Conservation (phyloP, 495 filamentous ascomycete species). For the Hyaloscypha bicolor region DNA sequence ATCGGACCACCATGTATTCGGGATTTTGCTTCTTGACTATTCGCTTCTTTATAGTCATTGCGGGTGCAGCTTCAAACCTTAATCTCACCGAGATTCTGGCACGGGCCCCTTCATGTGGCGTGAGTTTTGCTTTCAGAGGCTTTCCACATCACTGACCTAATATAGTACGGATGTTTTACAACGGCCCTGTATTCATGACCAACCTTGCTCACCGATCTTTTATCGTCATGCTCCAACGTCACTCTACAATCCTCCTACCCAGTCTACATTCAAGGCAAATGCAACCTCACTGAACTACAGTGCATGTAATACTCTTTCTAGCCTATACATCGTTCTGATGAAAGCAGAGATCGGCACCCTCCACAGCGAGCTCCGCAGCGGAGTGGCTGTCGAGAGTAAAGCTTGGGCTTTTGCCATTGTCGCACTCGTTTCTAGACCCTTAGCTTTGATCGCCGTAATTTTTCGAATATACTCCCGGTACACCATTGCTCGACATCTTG, state of each 20-base stretch:
- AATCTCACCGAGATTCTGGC: slow-evolving; percentile 9
- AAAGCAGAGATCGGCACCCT: slow-evolving; percentile 3
- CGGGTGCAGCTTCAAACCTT: background rate
- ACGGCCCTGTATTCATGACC: background rate
- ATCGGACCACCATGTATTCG: background rate
- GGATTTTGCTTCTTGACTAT: background rate
- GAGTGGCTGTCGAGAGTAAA: slow-evolving; percentile 9
- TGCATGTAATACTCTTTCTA: background rate
- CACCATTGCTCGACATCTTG: slow-evolving; percentile 9
- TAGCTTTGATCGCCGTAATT: slow-evolving; percentile 17
- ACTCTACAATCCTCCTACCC: slow-evolving; percentile 11
- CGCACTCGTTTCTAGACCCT: slow-evolving; percentile 4
- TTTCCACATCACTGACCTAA: background rate
- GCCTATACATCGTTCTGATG: background rate
- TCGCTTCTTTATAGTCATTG: slow-evolving; percentile 2
- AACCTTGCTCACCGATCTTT: slow-evolving; percentile 1
- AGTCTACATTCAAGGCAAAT: slow-evolving; percentile 3
- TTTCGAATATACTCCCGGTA: slow-evolving; percentile 21
- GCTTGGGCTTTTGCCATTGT: slow-evolving; percentile 1
- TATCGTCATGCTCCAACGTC: slow-evolving; percentile 13
- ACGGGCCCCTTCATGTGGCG: slow-evolving; percentile 1
- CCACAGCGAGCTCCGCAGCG: slow-evolving; percentile 10
- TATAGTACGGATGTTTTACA: slow-evolving; percentile 1
- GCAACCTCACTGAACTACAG: slow-evolving; percentile 17
- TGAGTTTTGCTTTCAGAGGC: slow-evolving; percentile 2